phyloP scores from a whole-genome alignment of 176 grass and related monocot species.

The Juncus inflexus region DNA sequence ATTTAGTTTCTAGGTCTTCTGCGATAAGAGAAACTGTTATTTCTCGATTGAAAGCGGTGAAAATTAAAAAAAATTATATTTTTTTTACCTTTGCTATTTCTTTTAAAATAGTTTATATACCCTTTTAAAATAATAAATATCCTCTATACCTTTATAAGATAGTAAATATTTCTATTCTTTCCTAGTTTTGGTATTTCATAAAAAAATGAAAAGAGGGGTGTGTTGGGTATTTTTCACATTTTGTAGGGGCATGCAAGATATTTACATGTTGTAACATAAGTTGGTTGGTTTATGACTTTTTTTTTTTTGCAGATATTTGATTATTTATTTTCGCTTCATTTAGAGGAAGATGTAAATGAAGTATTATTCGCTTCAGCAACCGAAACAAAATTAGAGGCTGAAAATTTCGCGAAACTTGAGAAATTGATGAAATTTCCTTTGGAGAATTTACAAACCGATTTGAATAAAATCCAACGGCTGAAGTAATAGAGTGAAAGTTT shows the following conservation, averaged over 20 bases:
- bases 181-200: neutral
- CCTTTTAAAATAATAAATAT: too few relatives aligned
- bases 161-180: too few relatives aligned
- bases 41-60: conserved; percentile 62
- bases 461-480: conserved; percentile 46
- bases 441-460: conserved; percentile 41
- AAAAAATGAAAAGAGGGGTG: neutral
- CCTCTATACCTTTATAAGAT: too few relatives aligned
- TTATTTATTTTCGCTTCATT: conserved; percentile 59
- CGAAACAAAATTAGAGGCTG: conserved; percentile 30
- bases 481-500: conserved; percentile 24
- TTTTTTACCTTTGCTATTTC: neutral
- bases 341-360: conserved; percentile 95
- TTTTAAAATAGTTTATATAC: too few relatives aligned
- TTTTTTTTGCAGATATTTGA: conserved; percentile 53
- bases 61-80: conserved; percentile 13
- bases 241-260: neutral
- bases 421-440: conserved; percentile 53
- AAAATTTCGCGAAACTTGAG: conserved; percentile 41
- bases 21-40: conserved; percentile 53
- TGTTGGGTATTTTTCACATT: neutral
- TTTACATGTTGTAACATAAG: too few relatives aligned
- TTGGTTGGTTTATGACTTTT: conserved; percentile 4
- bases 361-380: conserved; percentile 56
- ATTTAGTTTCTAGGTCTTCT: conserved; percentile 71